phyloP scores from a whole-genome alignment of 2,329 filamentous ascomycete genomes.

The Aspergillus chevalieri region DNA sequence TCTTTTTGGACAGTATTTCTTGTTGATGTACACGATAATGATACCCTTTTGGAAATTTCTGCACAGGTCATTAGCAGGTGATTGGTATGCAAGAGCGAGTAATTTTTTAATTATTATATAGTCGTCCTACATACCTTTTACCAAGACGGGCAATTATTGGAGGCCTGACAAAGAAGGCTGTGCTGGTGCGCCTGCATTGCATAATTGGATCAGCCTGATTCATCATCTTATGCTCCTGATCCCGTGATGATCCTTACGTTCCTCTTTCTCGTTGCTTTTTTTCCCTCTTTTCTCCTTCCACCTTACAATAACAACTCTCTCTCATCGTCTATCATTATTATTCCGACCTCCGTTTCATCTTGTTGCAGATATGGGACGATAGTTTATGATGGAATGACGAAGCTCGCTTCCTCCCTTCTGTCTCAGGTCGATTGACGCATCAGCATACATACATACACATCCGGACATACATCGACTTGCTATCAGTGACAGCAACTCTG shows the following conservation, averaged over 20 bases:
- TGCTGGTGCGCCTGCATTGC: not conserved
- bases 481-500: too few relatives aligned
- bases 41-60: too few relatives aligned
- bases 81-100: too few relatives aligned
- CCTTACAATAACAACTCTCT: not conserved
- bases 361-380: not conserved
- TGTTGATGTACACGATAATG: too few relatives aligned
- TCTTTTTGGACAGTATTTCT: too few relatives aligned
- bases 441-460: not conserved
- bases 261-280: not conserved
- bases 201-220: not conserved
- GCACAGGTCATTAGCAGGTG: too few relatives aligned
- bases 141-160: too few relatives aligned
- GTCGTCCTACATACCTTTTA: too few relatives aligned
- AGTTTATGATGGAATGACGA: not conserved
- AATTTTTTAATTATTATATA: too few relatives aligned
- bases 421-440: not conserved
- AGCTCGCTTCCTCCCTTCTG: not conserved
- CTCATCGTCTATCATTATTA: not conserved
- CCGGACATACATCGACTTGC: too few relatives aligned
- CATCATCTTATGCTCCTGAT: conserved; percentile 11
- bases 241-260: conserved; percentile 1
- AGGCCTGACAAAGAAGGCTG: too few relatives aligned
- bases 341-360: not conserved
- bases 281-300: conserved; percentile 3